Percentiles rank a stretch among this genome's conserved stretches.
Evolutionary conservation across 1,284 basidiomycete species (phyloP).

Genomic region (Ceratobasidium sp.): DNA sequence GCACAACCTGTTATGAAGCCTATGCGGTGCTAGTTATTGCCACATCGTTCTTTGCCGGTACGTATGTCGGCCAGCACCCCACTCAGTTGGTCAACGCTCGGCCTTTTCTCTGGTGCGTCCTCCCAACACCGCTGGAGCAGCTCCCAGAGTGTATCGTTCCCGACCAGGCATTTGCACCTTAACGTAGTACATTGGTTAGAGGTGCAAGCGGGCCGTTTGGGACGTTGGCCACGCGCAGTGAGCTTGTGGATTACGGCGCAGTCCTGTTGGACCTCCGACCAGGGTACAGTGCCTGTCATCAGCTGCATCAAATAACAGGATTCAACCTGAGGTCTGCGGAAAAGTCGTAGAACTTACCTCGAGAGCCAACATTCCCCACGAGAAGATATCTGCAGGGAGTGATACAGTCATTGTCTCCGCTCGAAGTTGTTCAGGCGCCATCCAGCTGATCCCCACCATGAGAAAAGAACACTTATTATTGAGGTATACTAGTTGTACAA

Average conservation of each 20-base stretch:
- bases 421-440: constrained; percentile 27
- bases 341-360: not conserved
- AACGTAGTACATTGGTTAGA: too few species aligned
- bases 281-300: constrained; percentile 1
- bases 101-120: not conserved
- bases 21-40: too few species aligned
- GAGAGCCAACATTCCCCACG: constrained; percentile 22
- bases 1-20: too few species aligned
- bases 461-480: too few species aligned
- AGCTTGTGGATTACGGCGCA: constrained; percentile 11
- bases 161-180: not conserved
- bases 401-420: constrained; percentile 24
- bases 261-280: constrained; percentile 20
- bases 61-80: too few species aligned
- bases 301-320: not conserved
- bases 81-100: not conserved
- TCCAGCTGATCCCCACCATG: constrained; percentile 11
- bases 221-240: not conserved
- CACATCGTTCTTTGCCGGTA: too few species aligned
- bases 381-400: constrained; percentile 15
- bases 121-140: constrained; percentile 15
- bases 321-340: too few species aligned
- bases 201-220: not conserved
- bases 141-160: not conserved
- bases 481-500: not conserved